Conservation (phyloP, 257 asterid species). For the Cruciata laevipes region DNA sequence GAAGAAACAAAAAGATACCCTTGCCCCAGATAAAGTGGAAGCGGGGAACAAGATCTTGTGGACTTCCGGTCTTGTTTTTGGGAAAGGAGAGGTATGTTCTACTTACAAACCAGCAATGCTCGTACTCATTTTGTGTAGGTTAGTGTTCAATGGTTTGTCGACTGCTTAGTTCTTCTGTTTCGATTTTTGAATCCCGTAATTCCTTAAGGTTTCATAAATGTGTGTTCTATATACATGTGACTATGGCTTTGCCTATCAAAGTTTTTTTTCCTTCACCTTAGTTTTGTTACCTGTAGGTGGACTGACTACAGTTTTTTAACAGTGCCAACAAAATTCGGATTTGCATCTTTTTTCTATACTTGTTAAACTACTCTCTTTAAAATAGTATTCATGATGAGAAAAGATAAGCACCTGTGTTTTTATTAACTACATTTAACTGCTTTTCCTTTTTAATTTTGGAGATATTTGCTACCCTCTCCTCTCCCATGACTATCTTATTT, state of each 20-base stretch:
- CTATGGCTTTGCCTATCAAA: background rate
- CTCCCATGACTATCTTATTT: background rate
- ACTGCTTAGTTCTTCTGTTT: background rate
- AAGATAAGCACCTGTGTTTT: background rate
- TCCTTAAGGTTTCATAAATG: background rate
- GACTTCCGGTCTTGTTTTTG: constrained; percentile 83
- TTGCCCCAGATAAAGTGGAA: constrained; percentile 56
- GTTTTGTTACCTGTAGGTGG: background rate
- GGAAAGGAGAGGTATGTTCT: constrained; percentile 73
- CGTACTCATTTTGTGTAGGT: background rate
- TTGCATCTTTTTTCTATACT: background rate
- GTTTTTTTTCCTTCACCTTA: background rate
- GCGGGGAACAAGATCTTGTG: constrained; percentile 50
- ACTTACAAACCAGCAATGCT: background rate
- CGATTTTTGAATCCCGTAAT: background rate
- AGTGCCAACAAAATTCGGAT: background rate
- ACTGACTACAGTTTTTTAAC: background rate
- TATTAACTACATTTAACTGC: background rate
- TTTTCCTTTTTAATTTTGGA: background rate
- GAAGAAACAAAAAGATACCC: constrained; percentile 81
- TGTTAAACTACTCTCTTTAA: background rate
- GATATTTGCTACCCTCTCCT: background rate
- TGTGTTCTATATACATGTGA: too few relatives aligned
- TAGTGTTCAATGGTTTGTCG: background rate
- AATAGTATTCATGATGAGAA: background rate